Conservation (phyloP, 345 rosid genomes). For the Pistacia vera region DNA sequence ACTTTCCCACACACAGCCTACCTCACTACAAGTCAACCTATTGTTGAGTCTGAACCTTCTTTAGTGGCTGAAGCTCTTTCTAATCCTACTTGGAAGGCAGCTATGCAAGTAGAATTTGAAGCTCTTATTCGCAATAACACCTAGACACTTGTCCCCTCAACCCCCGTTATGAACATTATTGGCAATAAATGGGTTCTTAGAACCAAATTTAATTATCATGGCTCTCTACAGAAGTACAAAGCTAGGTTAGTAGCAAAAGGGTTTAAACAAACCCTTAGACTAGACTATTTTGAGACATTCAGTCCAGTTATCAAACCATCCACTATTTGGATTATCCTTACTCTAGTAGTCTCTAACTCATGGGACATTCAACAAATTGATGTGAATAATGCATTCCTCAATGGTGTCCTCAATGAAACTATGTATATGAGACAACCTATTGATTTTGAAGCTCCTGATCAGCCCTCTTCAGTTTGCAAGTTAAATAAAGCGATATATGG, state of each 20-base stretch:
- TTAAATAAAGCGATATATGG: neutral
- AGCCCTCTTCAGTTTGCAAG: neutral
- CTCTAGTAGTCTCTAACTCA: neutral
- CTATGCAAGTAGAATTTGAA: neutral
- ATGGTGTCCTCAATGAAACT: neutral
- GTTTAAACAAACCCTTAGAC: neutral
- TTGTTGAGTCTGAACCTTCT: too few relatives aligned
- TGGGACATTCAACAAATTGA: too few relatives aligned
- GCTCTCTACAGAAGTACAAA: neutral
- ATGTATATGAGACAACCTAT: neutral
- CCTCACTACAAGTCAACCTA: too few relatives aligned
- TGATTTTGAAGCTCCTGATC: neutral
- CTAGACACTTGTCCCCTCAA: neutral
- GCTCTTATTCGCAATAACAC: neutral
- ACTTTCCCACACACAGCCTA: too few relatives aligned
- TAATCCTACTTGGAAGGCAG: neutral
- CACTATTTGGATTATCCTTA: neutral
- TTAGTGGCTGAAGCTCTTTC: rapidly evolving
- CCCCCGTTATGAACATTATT: neutral
- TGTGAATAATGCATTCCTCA: neutral
- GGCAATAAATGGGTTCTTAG: neutral
- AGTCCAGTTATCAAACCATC: neutral
- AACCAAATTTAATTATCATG: neutral
- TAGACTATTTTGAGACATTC: neutral
- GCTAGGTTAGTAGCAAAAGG: neutral